Percentiles rank a stretch among this genome's conserved stretches.
Conservation (phyloP, 768 basidiomycete genomes). For the Russula vinacea region DNA sequence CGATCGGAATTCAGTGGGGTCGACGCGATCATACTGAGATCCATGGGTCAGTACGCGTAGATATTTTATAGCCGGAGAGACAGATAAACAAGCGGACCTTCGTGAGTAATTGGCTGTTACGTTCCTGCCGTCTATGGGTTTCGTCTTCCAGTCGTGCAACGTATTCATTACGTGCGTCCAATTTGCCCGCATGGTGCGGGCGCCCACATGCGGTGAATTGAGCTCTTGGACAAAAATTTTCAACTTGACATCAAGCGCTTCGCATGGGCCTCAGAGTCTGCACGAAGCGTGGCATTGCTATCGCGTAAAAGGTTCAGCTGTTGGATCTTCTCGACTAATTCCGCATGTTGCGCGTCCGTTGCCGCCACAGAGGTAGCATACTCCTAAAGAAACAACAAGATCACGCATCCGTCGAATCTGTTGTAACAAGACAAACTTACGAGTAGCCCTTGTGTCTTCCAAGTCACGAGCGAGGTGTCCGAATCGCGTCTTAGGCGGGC, state of each 20-base stretch:
- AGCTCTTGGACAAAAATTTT: slow-evolving; percentile 57
- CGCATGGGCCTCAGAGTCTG: slow-evolving; percentile 67
- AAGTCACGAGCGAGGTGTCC: slow-evolving; percentile 68
- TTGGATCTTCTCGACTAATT: slow-evolving; percentile 82
- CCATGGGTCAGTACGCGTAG: slow-evolving; percentile 6
- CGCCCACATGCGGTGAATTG: slow-evolving; percentile 71
- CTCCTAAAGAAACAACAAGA: slow-evolving; percentile 48
- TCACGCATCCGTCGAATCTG: background rate
- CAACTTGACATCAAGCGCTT: slow-evolving; percentile 68
- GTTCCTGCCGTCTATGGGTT: slow-evolving; percentile 77
- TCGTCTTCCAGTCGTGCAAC: slow-evolving; percentile 71
- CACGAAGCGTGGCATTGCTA: slow-evolving; percentile 80
- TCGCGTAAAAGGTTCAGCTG: slow-evolving; percentile 83
- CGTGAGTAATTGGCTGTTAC: slow-evolving; percentile 73
- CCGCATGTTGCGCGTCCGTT: slow-evolving; percentile 76
- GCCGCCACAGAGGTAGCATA: slow-evolving; percentile 68
- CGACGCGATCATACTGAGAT: slow-evolving; percentile 77
- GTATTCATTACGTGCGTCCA: slow-evolving; percentile 66
- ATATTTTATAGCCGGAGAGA: background rate
- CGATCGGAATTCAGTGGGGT: slow-evolving; percentile 77
- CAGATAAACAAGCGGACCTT: slow-evolving; percentile 51
- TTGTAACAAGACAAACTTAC: slow-evolving; percentile 39
- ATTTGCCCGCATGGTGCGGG: slow-evolving; percentile 61
- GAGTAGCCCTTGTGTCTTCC: slow-evolving; percentile 63
- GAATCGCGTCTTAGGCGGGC: slow-evolving; percentile 65